Percentiles rank a stretch among this genome's conserved stretches.
phyloP scores from a whole-genome alignment of 208 protist genomes.

The Trypanosomatidae sp. region DNA sequence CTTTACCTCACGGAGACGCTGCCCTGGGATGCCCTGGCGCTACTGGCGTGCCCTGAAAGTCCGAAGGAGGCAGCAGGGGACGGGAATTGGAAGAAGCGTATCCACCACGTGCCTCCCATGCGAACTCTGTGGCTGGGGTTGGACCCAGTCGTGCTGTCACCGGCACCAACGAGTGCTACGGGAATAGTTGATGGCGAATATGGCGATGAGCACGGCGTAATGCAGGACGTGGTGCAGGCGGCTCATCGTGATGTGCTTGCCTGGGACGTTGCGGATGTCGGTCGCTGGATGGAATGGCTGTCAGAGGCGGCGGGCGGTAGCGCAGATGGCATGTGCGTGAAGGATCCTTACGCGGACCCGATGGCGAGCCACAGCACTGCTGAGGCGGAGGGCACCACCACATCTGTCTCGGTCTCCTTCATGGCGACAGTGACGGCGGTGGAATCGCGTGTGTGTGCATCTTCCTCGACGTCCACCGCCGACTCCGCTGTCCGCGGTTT shows the following conservation, averaged over 20 bases:
- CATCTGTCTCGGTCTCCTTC: background rate
- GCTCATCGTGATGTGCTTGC: background rate
- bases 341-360: background rate
- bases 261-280: constrained; percentile 4
- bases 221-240: background rate
- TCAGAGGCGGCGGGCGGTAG: background rate
- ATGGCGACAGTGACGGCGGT: constrained; percentile 4
- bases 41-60: background rate
- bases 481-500: background rate
- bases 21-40: constrained; percentile 1
- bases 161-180: background rate
- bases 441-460: background rate
- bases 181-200: background rate
- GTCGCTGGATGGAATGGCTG: constrained; percentile 1
- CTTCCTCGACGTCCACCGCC: background rate
- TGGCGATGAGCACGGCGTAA: background rate
- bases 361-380: background rate
- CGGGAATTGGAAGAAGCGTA: background rate
- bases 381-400: background rate
- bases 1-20: constrained; percentile 12
- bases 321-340: background rate
- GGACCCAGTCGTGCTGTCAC: constrained; percentile 16
- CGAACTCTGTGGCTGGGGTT: constrained; percentile 20
- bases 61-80: background rate
- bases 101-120: constrained; percentile 9